Conservation (phyloP, 306 rosid species). For the Dalbergia oliveri region DNA sequence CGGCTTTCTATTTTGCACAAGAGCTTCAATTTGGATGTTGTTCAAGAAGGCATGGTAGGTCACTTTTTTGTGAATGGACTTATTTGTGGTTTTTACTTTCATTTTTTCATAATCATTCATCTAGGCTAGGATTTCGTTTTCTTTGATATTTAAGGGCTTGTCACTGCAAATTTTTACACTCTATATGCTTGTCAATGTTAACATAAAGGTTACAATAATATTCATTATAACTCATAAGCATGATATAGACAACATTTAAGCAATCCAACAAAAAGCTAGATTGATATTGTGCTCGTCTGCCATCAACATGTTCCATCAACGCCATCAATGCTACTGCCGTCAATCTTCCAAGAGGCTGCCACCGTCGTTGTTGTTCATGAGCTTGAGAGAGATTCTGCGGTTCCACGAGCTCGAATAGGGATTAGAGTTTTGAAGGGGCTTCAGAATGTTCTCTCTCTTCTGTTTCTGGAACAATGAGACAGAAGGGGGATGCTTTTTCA, state of each 20-base stretch:
- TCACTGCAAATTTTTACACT: neutral
- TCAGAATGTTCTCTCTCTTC: no score
- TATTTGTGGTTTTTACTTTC: neutral
- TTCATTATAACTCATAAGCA: constrained; percentile 12
- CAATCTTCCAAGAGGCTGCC: no score
- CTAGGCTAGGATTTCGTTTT: constrained; percentile 23
- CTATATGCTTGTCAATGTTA: neutral
- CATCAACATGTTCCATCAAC: no score
- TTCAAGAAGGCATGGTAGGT: constrained; percentile 95
- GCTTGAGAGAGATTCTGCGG: no score
- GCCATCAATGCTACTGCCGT: no score
- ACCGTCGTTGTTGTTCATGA: no score
- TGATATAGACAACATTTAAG: constrained; percentile 27
- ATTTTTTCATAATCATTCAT: neutral
- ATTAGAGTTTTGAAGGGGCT: no score
- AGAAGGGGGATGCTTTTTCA: no score
- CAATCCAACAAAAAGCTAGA: neutral
- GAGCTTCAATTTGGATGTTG: constrained; percentile 71
- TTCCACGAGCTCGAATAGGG: no score
- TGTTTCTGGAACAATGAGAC: no score
- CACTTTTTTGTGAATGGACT: constrained; percentile 25
- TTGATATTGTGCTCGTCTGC: no score
- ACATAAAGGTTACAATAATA: constrained; percentile 1
- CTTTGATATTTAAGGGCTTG: neutral
- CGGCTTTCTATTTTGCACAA: constrained; percentile 85